Evolutionary conservation across 1,284 basidiomycete genomes (phyloP).

Genomic region (Malassezia furfur): DNA sequence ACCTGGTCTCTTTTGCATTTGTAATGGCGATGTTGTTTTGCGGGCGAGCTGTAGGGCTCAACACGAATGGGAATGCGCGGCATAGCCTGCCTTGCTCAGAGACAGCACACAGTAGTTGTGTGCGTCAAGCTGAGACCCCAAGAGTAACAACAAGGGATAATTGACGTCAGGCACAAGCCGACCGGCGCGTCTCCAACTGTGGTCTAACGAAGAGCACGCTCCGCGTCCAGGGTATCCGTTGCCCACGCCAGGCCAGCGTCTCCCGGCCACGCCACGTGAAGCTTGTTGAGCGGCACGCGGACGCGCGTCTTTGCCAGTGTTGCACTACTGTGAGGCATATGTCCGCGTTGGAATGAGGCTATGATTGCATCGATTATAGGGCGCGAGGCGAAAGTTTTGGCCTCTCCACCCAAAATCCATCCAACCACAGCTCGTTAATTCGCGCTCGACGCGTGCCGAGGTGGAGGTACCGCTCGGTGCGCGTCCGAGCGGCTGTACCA

Average conservation of each 20-base stretch:
- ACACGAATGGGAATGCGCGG: conserved; percentile 53
- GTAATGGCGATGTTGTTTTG: conserved; percentile 53
- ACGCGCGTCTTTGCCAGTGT: neutral
- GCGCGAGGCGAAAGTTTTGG: neutral
- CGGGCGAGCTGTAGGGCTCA: conserved; percentile 53
- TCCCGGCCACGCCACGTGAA: conserved; percentile 6
- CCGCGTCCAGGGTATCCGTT: neutral
- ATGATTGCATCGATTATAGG: neutral
- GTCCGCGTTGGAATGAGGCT: neutral
- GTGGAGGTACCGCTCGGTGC: neutral
- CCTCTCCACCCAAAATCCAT: neutral
- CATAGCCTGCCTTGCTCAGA: conserved; percentile 36
- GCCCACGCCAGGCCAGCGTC: neutral
- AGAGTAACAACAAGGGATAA: neutral
- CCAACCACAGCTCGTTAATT: neutral
- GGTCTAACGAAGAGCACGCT: neutral
- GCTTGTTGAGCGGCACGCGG: conserved; percentile 1
- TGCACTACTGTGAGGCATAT: neutral
- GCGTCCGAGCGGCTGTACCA: neutral
- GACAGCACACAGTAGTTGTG: neutral
- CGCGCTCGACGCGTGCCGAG: conserved; percentile 3
- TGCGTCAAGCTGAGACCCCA: neutral
- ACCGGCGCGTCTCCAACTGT: conserved; percentile 1
- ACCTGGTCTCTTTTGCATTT: conserved; percentile 55
- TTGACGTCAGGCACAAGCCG: neutral